Base-by-base conservation (phyloP, 169 alveolate genomes). In the Eimeria praecox region DNA sequence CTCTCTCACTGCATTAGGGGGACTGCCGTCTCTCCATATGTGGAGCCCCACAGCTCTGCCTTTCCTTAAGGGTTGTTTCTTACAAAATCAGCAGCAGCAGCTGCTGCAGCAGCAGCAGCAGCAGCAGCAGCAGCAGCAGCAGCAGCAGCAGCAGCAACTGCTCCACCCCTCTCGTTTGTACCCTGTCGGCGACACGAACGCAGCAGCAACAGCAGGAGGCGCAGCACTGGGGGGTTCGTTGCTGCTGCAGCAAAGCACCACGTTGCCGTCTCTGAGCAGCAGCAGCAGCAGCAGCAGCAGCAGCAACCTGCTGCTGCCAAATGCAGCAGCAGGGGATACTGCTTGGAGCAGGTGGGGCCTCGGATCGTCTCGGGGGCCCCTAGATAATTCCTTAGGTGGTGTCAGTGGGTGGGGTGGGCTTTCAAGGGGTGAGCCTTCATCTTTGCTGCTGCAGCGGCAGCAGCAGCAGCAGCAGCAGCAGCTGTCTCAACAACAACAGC, bases 401-500 rank as follows among this genome's bases (percentile, higher is more conserved):
- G n/a, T n/a, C n/a, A n/a, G n/a, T 44, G 46, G 83, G 54, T 33
- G 83, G 35, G 20, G 83, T 40, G 46, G 9, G 42, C 83, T 38
- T 73, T 40, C 46, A 64, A 46, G 49, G 30, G 44, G 44, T 5
- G 83, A 18, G 14, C 30, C 83, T 20, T 16, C 22, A 22, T n/a
- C 54, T n/a, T 59, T 38, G 87, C 82, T 9, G 82, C 87, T 6
- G 87, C 87, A 77, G 87, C 87, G 40, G 87, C 87, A 42, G 87
- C 87, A 77, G 87, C 87, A 77, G 87, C 87, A 42, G 87, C 87
- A 77, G 87, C 87, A 77, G 87, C 87, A 77, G 87, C 87, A 22
- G 87, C 52, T 38, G 10, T 1, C 56, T 3, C 56, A 40, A 33
- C 56, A 77, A 10, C 80, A 69, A 42, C 87, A 1, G 87, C 87